Base-by-base conservation (phyloP, 257 asterid species). In the Nicotiana otophora region DNA sequence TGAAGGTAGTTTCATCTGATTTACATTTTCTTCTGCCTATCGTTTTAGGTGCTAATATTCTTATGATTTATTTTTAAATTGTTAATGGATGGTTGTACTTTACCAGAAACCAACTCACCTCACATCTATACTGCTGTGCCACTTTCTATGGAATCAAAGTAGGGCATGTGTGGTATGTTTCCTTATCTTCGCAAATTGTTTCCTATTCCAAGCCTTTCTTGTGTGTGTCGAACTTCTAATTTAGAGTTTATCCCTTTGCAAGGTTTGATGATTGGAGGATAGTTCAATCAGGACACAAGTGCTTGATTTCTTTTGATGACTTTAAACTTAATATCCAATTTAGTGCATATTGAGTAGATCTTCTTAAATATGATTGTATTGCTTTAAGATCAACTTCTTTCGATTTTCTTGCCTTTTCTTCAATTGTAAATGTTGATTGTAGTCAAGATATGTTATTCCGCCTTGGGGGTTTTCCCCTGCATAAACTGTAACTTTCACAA, bases 1-100 rank as follows among this genome's bases (percentile, higher is more conserved):
- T 39, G 93, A 92, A 89, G 99, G 98, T 93, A 86, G 17, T n/a
- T 63, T 26, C 64, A 64, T 53, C 58, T 84, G 33, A 26, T 58
- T 17, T 63, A 46, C 57, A 61, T 34, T 60, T 84, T 42, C 53
- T 63, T 82, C 61, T 80, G 74, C 66, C 15, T 14, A 48, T 62
- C 62, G 19, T 62, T 77, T 78, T 62, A 34, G 10, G 81, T 76
- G 60, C 20, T 14, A 10, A 75, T 48, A 81, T 54, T 3, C 3
- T 79, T 70, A 15, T 66, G 36, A 61, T 39, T 65, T 61, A n/a
- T 26, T 53, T 26, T 7, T 81, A 20, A 11, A 8, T 19, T 51
- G 53, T 5, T 65, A 53, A 81, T 58, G 42, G 51, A 30, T 66
- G 46, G 28, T 81, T 81, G 51, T 46, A 78, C 33, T 81, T 23